Conservation (phyloP, 495 filamentous ascomycete species). For the Aspergillus funiculosus region DNA sequence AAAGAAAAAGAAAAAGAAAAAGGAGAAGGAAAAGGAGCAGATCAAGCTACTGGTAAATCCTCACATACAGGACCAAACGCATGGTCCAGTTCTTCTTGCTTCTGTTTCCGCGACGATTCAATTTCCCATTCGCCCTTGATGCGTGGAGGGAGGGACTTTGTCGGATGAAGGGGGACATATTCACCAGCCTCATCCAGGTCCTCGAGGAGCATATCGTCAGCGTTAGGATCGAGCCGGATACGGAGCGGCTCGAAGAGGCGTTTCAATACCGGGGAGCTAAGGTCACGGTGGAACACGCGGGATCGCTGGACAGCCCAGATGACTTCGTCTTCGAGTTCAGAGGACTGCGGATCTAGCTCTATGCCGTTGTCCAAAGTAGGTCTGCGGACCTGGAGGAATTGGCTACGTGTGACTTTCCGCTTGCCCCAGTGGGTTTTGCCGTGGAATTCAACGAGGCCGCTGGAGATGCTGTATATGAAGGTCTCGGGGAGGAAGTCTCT, state of each 20-base stretch:
- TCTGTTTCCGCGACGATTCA: neutral
- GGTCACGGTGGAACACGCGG: constrained; percentile 15
- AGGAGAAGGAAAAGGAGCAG: neutral
- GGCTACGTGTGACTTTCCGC: constrained; percentile 1
- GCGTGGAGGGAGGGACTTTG: neutral
- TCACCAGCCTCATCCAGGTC: too few species aligned
- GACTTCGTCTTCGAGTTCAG: constrained; percentile 21
- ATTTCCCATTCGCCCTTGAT: neutral
- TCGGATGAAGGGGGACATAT: too few species aligned
- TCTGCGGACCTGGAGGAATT: constrained; percentile 19
- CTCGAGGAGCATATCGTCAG: too few species aligned
- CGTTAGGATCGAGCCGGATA: neutral
- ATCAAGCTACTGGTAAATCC: neutral
- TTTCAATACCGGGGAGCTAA: constrained; percentile 15
- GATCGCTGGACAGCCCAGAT: constrained; percentile 13
- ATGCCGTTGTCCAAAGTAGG: constrained; percentile 10
- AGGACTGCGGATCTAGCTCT: constrained; percentile 2
- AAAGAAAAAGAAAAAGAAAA: neutral
- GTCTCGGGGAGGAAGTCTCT: constrained; percentile 38
- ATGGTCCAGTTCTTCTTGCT: neutral
- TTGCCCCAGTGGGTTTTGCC: constrained; percentile 14
- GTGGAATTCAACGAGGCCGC: constrained; percentile 24
- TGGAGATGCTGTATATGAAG: constrained; percentile 26
- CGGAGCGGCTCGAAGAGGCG: constrained; percentile 18
- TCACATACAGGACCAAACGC: neutral